Base-by-base conservation (phyloP, 345 rosid species). In the Dovyalis caffra region DNA sequence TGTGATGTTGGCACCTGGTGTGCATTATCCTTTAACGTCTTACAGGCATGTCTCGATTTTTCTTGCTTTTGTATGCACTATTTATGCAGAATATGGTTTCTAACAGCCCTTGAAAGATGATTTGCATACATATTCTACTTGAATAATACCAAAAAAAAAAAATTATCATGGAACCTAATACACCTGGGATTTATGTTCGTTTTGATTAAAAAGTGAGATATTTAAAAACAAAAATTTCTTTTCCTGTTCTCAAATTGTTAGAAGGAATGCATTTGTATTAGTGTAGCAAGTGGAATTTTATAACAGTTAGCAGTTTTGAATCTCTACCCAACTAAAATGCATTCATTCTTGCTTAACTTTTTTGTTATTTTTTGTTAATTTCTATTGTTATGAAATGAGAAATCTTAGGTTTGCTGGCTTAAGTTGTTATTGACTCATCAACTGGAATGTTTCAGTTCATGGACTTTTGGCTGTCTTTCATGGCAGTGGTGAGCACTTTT, bases 401-500 rank as follows among this genome's bases (percentile, higher is more conserved):
- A 21, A 49, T 66, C 31, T 72, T 61, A 58, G 29, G 8, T 35
- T 67, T 61, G 28, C 56, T 78, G 7, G 23, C 70, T 78, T 78
- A 58, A 76, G 51, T 76, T 77, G 34, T 51, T 78, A 79, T 51
- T 80, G 51, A 47, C 16, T 61, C 33, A 38, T 68, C 75, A 25
- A 63, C 35, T 62, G 69, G 74, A 32, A 65, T 78, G 80, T 79
- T 84, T 83, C 96, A 95, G 98, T 95, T 95, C 84, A 87, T 95
- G 98, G 99, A 93, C 84, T 95, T 95, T 76, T 95, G 99, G 99
- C 98, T 95, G 72, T 95, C 99, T 60, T 95, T 95, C 89, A 90
- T 95, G 97, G 99, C 97, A 49, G 94, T 95, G 25, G 89, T 91
- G 74, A 91, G 94, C 86, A 95, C 97, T 11, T 93, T 95, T 56